A percentile compares a stretch with the other conserved stretches of the same genome.
Evolutionary conservation across 2,329 filamentous ascomycete species (phyloP).

Genomic region (Beauveria medogensis): DNA sequence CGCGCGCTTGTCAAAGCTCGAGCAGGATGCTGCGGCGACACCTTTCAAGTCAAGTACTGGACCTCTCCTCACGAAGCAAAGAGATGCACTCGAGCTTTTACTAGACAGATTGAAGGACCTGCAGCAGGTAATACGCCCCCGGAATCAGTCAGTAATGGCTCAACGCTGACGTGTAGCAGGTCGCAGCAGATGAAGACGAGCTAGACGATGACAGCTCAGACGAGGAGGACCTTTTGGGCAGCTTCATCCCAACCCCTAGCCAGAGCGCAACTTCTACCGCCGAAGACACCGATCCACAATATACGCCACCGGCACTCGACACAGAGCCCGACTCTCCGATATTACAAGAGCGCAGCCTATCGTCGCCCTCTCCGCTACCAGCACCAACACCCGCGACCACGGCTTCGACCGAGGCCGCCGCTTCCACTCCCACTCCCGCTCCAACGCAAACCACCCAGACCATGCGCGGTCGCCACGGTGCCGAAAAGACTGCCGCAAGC

Average conservation of each 20-base stretch:
- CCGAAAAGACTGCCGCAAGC: constrained; percentile 14
- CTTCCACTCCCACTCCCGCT: constrained; percentile 7
- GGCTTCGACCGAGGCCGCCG: constrained; percentile 1
- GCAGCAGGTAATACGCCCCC: constrained; percentile 42
- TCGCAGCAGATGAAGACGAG: constrained; percentile 26
- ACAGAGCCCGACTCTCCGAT: constrained; percentile 27
- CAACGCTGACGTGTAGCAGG: constrained; percentile 17
- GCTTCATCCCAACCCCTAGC: constrained; percentile 47
- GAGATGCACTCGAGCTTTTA: constrained; percentile 58
- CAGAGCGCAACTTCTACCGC: constrained; percentile 39
- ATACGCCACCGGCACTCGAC: constrained; percentile 36
- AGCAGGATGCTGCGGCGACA: constrained; percentile 48
- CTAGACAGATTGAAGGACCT: constrained; percentile 60
- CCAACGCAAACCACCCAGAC: constrained; percentile 27
- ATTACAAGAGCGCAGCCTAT: constrained; percentile 28
- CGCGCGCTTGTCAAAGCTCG: constrained; percentile 58
- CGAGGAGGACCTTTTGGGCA: constrained; percentile 49
- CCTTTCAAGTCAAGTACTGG: background rate
- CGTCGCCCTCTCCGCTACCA: constrained; percentile 14
- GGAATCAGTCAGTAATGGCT: background rate
- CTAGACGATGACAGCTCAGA: constrained; percentile 39
- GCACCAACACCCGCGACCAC: constrained; percentile 12
- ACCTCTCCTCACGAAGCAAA: constrained; percentile 46
- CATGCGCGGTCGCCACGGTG: constrained; percentile 26
- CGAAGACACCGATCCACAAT: constrained; percentile 36